Percentiles rank a stretch among this genome's conserved stretches.
Conservation (phyloP, 2,329 filamentous ascomycete species). For the Neonectria punicea region DNA sequence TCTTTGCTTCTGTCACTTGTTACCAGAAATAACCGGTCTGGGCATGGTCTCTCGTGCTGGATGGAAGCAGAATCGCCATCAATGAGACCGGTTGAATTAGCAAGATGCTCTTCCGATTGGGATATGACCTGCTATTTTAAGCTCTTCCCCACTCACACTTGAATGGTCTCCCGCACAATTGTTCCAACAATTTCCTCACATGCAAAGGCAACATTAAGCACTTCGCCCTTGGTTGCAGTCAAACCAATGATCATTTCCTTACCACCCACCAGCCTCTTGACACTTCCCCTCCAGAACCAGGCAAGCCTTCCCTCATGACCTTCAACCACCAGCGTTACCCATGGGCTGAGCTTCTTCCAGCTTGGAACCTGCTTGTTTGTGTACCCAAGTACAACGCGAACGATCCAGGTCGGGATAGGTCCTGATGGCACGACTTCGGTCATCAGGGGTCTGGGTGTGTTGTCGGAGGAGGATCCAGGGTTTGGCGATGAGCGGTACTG, state of each 20-base stretch:
- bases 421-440: not conserved
- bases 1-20: not conserved
- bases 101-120: not conserved
- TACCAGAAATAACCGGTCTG: not conserved
- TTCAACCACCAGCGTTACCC: constrained; percentile 79
- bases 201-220: constrained; percentile 75
- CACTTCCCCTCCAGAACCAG: constrained; percentile 74
- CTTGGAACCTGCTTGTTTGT: constrained; percentile 69
- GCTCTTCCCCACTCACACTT: constrained; percentile 20
- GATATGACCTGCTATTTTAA: constrained; percentile 12
- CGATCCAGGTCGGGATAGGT: constrained; percentile 45
- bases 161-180: constrained; percentile 46
- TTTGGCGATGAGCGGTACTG: constrained; percentile 10
- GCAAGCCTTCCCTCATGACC: constrained; percentile 62
- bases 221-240: constrained; percentile 62
- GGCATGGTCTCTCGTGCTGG: not conserved
- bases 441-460: not conserved
- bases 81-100: not conserved
- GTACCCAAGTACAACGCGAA: constrained; percentile 77
- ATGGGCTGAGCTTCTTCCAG: constrained; percentile 74
- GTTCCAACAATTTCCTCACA: constrained; percentile 86
- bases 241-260: constrained; percentile 67
- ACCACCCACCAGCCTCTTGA: constrained; percentile 70
- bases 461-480: not conserved
- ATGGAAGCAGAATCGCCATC: not conserved